Base-by-base conservation (phyloP, 139 green algal species). In the Tetradesmus lagerheimii region DNA sequence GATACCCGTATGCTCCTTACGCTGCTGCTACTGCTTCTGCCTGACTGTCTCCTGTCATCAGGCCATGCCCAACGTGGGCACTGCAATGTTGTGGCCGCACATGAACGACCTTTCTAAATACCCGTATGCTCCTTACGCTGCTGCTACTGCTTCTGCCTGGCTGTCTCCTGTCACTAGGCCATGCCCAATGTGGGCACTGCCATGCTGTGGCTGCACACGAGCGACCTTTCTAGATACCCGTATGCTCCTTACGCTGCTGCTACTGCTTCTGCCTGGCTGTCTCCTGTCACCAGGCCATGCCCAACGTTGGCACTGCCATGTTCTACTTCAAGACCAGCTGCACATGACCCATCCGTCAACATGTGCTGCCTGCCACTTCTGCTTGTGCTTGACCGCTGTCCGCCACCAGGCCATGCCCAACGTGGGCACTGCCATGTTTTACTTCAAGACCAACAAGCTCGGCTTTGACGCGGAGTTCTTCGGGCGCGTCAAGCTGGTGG, bases 391-490 rank as follows among this genome's bases (percentile, higher is more conserved):
- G 29, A 23, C 66, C 35, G 66, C 29, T 8, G 11, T 5, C 66
- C 15, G 47, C 1, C 12, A 16, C 8, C 66, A 89, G 85, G 85
- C 71, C 29, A 89, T 39, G n/a, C 85, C 85, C 20, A 37, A 14
- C 25, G 43, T 38, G 35, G 71, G 74, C n/a, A 78, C 85, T 25
- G 85, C 85, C 35, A 89, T 89, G 85, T 89, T 89, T n/a, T 89
- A 84, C 71, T 89, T 83, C 67, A 89, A 89, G 41, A 89, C 85
- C 43, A 89, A 89, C 74, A 62, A 31, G 83, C 74, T 89, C 1
- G 45, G 50, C 0, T 89, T 89, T 74, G 71, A 89, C 77, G 45
- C 71, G 18, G 85, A 89, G 71, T 89, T 89, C 41, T 76, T 89
- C 38, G 85, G 85, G 14, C 47, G 85, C 4, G 85, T 89, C 9